Evolutionary conservation across 176 grass and related monocot species (phyloP).

Genomic region (Ensete glaucum): DNA sequence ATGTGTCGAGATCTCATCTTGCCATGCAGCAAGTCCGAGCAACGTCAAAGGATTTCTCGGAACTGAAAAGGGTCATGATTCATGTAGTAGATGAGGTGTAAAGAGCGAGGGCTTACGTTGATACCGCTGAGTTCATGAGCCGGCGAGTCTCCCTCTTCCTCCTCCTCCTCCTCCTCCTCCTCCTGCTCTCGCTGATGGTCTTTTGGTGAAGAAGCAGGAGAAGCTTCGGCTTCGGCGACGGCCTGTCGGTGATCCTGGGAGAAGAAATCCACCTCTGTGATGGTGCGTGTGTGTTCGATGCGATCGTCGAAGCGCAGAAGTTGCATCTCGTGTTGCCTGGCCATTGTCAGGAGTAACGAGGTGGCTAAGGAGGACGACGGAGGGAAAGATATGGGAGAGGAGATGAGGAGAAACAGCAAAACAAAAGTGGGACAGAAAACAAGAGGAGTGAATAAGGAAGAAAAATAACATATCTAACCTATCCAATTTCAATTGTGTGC

Average conservation of each 20-base stretch:
- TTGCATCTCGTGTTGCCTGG: background rate
- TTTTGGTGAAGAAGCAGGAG: background rate
- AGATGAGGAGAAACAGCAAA: background rate
- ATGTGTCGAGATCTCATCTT: background rate
- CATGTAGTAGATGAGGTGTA: too few relatives aligned
- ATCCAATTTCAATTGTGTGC: too few relatives aligned
- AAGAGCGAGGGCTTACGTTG: constrained; percentile 28
- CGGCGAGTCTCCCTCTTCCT: background rate
- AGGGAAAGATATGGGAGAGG: background rate
- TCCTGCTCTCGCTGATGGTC: too few relatives aligned
- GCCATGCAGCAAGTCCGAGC: background rate
- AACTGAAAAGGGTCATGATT: too few relatives aligned
- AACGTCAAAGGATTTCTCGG: background rate
- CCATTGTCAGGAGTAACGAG: background rate
- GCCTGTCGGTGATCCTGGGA: background rate
- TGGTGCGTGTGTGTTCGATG: constrained; percentile 13
- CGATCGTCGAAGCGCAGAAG: background rate
- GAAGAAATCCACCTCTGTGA: constrained; percentile 49
- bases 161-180: too few relatives aligned
- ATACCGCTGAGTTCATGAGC: constrained; percentile 1
- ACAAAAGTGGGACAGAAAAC: too few relatives aligned
- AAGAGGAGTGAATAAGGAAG: too few relatives aligned
- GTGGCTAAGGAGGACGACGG: background rate
- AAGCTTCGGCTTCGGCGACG: background rate
- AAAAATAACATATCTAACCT: too few relatives aligned